These are phyloP conservation scores for Diaporthe australafricana DNA, from an alignment of 2,329 filamentous ascomycete species.

Conservation along the genomic window DNA sequence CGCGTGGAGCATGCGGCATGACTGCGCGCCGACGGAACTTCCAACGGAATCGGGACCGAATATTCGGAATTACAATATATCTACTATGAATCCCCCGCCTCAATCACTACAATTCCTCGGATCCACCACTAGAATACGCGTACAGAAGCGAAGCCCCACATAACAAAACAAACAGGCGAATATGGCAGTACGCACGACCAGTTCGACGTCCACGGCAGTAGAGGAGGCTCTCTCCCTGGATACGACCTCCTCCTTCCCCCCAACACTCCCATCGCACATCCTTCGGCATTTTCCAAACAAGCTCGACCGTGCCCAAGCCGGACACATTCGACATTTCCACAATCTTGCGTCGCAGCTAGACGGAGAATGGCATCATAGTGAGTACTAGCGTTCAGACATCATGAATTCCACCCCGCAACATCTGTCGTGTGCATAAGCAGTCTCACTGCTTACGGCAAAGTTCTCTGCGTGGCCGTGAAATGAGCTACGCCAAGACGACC, in stretches of 20 bases:
- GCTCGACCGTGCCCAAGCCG: slow-evolving; percentile 26
- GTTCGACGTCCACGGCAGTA: background rate
- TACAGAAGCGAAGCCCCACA: background rate
- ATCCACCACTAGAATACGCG: no score
- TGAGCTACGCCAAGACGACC: background rate
- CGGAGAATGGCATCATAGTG: slow-evolving; percentile 28
- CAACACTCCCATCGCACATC: background rate
- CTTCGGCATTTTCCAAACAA: slow-evolving; percentile 1
- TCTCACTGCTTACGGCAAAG: background rate
- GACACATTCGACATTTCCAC: slow-evolving; percentile 29
- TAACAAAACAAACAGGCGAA: background rate
- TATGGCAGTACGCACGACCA: background rate
- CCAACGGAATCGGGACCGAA: background rate
- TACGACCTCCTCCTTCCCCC: background rate
- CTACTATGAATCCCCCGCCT: background rate
- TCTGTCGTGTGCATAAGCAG: no score
- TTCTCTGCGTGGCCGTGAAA: background rate
- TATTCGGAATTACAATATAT: background rate
- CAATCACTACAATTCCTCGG: background rate
- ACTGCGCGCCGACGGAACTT: background rate
- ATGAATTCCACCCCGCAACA: no score
- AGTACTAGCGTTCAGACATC: background rate
- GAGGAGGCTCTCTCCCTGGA: background rate
- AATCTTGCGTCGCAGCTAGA: slow-evolving; percentile 22
- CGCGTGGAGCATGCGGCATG: background rate